Base-by-base conservation (phyloP, 306 rosid species). In the Crotalaria pallida region DNA sequence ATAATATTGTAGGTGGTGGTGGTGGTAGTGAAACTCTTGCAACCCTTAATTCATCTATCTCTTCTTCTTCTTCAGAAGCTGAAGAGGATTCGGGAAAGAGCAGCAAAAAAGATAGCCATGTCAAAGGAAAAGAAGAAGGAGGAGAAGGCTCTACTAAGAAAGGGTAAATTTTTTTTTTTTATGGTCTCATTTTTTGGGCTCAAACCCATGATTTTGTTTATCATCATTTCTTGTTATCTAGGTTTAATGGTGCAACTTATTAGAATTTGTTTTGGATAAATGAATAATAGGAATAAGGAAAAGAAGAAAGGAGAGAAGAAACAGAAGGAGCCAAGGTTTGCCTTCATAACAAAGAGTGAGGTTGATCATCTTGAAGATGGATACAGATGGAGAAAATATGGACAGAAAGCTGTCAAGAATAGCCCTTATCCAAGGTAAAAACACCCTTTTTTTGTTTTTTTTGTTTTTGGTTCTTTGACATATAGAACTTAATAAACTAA, bases 361-460 rank as follows among this genome's bases (percentile, higher is more conserved):
- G 95, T 90, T 65, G 96, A 90, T 81, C 96, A 90, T 38, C 86
- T 90, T 8, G 96, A 90, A 86, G 96, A 90, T 72, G 96, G 96
- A 13, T 90, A 90, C 23, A 77, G 96, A 74, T 90, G 96, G 96
- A 90, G 96, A 72, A 90, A 90, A 79, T 90, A 90, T 75, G 96
- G 96, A 23, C 96, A 90, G 22, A 90, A 90, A 58, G 96, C 96
- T 50, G 95, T 90, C 22, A 90, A 90, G 69, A 88, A 90, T 67
- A 90, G 96, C 72, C 96, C 96, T 26, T 90, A 81, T 29, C 96
- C 96, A 70, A 90, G 96, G 96, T 86, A 75, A 8, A 45, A n/a
- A 15, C 22, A 40, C 13, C 2, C 1, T 21, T 49, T 27, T 13
- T 12, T 26, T 29, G 1, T 27, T 51, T 56, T 5, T 49, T 59